Evolutionary conservation across 148 eudicot species (phyloP).

Genomic region (Rhododendron henanense): DNA sequence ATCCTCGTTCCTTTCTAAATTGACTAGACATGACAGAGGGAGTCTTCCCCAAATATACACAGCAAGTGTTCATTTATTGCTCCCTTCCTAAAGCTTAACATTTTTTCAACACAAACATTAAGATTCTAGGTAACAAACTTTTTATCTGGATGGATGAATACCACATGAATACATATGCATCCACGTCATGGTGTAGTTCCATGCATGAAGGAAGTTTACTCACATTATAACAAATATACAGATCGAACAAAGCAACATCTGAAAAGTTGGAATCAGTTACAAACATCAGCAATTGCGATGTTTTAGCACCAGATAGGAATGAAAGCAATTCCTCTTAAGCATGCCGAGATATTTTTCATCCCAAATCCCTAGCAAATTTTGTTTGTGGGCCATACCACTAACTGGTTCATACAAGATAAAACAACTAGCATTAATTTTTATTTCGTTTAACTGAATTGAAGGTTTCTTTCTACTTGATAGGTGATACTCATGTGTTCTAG

Average conservation of each 20-base stretch:
- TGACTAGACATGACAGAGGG: not conserved
- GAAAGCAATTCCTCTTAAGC: not conserved
- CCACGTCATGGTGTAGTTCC: not conserved
- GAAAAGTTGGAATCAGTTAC: not conserved
- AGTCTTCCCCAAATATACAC: not conserved
- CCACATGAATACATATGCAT: not conserved
- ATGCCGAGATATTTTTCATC: not conserved
- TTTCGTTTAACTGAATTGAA: not conserved
- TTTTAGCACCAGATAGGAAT: not conserved
- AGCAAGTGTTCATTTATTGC: not conserved
- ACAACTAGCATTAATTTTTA: not conserved
- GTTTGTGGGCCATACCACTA: not conserved
- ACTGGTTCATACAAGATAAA: not conserved
- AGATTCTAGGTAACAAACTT: not conserved
- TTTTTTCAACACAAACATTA: not conserved
- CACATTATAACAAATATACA: too few species aligned
- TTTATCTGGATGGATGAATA: not conserved
- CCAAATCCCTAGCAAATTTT: not conserved
- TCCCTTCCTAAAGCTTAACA: not conserved
- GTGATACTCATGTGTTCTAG: not conserved
- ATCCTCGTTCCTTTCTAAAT: not conserved
- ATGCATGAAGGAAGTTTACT: not conserved
- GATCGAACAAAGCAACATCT: not conserved
- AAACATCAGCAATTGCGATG: not conserved
- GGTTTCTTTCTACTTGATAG: not conserved